Conservation (phyloP, 129 eudicot genomes). For the Flaveria sonorensis region DNA sequence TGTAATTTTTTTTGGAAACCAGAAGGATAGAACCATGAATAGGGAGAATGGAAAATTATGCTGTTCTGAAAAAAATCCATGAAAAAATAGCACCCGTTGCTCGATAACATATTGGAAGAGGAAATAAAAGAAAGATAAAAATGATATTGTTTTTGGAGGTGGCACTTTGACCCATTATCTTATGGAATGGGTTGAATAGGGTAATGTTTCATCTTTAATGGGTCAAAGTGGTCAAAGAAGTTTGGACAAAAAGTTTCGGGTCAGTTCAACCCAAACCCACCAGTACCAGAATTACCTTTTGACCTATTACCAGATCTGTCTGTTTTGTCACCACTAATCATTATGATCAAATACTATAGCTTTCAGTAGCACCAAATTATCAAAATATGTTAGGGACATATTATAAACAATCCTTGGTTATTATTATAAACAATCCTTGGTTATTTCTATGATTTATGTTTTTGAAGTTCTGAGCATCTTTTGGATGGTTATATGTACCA, state of each 20-base stretch:
- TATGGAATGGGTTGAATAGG: neutral
- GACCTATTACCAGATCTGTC: neutral
- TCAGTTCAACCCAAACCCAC: neutral
- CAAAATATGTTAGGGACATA: neutral
- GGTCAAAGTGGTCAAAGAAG: neutral
- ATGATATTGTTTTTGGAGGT: neutral
- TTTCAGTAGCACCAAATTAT: conserved; percentile 14
- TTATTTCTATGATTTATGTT: neutral
- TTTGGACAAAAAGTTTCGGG: neutral
- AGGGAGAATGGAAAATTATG: conserved; percentile 8
- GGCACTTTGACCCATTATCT: neutral
- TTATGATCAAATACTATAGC: conserved; percentile 5
- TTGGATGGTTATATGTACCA: conserved; percentile 38
- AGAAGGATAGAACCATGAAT: conserved; percentile 7
- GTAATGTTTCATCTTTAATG: neutral
- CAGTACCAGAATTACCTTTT: neutral
- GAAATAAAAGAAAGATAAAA: neutral
- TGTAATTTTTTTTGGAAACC: neutral
- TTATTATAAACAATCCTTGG: conserved; percentile 1
- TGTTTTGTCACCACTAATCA: neutral
- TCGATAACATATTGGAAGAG: neutral
- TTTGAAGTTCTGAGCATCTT: conserved; percentile 12
- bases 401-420: conserved; percentile 13
- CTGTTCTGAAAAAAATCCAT: neutral
- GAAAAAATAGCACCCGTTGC: conserved; percentile 9